Evolutionary conservation across 805 yeast species (phyloP).

Genomic region (Lipomyces yamadae): DNA sequence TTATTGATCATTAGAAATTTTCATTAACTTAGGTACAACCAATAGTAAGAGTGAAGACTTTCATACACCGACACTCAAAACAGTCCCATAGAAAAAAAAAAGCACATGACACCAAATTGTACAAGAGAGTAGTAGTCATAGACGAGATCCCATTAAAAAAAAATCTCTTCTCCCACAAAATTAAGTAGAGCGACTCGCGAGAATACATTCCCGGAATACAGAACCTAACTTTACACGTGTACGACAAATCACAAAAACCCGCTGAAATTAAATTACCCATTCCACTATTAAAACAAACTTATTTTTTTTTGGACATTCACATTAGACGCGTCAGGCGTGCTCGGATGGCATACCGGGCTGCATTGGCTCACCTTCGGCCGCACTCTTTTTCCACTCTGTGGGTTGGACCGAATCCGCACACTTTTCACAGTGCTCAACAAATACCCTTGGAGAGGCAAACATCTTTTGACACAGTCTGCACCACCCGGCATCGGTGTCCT

Average conservation of each 20-base stretch:
- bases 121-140: neutral
- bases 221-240: slow-evolving; percentile 1
- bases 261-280: neutral
- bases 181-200: neutral
- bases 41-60: neutral
- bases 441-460: slow-evolving; percentile 60
- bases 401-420: slow-evolving; percentile 55
- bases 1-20: neutral
- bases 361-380: slow-evolving; percentile 34
- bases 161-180: neutral
- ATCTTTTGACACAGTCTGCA: slow-evolving; percentile 66
- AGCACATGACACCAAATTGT: neutral
- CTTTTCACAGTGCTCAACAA: slow-evolving; percentile 66
- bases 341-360: slow-evolving; percentile 1
- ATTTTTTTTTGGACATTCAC: neutral
- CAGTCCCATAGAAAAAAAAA: neutral
- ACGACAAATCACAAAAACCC: neutral
- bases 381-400: slow-evolving; percentile 36
- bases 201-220: neutral
- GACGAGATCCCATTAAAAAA: neutral
- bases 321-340: neutral
- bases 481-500: slow-evolving; percentile 63
- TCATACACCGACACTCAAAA: neutral
- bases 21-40: neutral
- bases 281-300: neutral